Evolutionary conservation across 305 asterid species (phyloP).

Genomic region (Petunia hybrid): DNA sequence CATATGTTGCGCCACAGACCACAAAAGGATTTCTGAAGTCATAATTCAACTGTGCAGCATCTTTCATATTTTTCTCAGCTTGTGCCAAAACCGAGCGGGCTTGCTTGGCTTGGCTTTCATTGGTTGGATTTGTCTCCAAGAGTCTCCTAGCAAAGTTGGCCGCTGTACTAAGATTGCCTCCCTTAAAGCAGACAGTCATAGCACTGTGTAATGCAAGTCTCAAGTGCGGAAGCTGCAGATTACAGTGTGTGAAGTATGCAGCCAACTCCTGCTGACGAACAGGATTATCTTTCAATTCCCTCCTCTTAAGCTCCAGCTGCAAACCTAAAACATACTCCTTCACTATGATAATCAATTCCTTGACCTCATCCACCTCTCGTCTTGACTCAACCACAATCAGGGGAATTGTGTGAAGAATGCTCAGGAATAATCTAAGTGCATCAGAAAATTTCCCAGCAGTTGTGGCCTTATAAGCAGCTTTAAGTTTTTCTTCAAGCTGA

Average conservation of each 20-base stretch:
- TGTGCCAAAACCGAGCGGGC: slow-evolving; percentile 88
- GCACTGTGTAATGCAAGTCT: slow-evolving; percentile 83
- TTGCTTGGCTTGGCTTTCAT: slow-evolving; percentile 61
- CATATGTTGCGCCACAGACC: slow-evolving; percentile 86
- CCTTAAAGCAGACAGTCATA: slow-evolving; percentile 76
- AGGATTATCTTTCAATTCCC: slow-evolving; percentile 71
- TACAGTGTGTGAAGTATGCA: slow-evolving; percentile 93
- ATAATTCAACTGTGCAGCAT: slow-evolving; percentile 70
- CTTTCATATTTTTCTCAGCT: slow-evolving; percentile 83
- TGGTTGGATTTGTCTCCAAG: slow-evolving; percentile 79
- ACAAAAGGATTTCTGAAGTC: slow-evolving; percentile 94
- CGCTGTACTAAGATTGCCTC: slow-evolving; percentile 69
- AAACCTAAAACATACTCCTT: slow-evolving; percentile 81
- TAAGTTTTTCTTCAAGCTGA: slow-evolving; percentile 82
- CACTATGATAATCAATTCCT: slow-evolving; percentile 73
- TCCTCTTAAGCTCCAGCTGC: slow-evolving; percentile 89
- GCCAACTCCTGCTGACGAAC: slow-evolving; percentile 93
- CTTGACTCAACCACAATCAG: slow-evolving; percentile 89
- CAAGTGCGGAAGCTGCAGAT: slow-evolving; percentile 79
- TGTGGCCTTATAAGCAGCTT: slow-evolving; percentile 79
- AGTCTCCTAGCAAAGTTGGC: slow-evolving; percentile 86
- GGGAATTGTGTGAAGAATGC: slow-evolving; percentile 81
- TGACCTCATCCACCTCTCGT: slow-evolving; percentile 91
- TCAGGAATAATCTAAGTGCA: slow-evolving; percentile 66
- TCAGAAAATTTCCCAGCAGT: slow-evolving; percentile 83